A percentile compares a stretch with the other conserved stretches of the same genome.
Conservation (phyloP, 169 alveolate genomes). For the Plasmodium chabaudi region DNA sequence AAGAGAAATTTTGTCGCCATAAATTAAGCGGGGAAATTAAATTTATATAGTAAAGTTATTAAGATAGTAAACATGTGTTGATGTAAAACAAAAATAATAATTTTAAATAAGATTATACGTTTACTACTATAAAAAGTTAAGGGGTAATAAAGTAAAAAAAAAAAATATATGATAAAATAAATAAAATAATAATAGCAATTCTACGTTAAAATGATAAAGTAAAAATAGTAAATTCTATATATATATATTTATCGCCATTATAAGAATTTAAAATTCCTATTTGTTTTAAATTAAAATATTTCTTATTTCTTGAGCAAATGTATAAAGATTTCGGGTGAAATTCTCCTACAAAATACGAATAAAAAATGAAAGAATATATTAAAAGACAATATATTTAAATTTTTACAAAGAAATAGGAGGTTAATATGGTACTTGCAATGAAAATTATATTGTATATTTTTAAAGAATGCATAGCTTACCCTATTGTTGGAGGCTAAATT, state of each 20-base stretch:
- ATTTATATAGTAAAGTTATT: too few species aligned
- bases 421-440: neutral
- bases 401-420: neutral
- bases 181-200: too few species aligned
- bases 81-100: conserved; percentile 6
- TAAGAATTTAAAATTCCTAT: neutral
- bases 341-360: conserved; percentile 76
- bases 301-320: conserved; percentile 87
- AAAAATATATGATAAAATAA: too few species aligned
- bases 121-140: neutral
- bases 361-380: neutral
- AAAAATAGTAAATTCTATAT: neutral
- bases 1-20: too few species aligned
- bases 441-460: neutral
- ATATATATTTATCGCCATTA: neutral
- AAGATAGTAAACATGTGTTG: too few species aligned
- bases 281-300: conserved; percentile 79
- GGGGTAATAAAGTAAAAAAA: too few species aligned
- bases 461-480: conserved; percentile 12
- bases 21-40: too few species aligned
- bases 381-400: conserved; percentile 11
- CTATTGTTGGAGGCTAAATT: conserved; percentile 63
- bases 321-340: conserved; percentile 85
- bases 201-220: too few species aligned
- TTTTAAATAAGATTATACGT: neutral